Evolutionary conservation across 345 rosid species (phyloP).

Genomic region (Pistacia atlantica): DNA sequence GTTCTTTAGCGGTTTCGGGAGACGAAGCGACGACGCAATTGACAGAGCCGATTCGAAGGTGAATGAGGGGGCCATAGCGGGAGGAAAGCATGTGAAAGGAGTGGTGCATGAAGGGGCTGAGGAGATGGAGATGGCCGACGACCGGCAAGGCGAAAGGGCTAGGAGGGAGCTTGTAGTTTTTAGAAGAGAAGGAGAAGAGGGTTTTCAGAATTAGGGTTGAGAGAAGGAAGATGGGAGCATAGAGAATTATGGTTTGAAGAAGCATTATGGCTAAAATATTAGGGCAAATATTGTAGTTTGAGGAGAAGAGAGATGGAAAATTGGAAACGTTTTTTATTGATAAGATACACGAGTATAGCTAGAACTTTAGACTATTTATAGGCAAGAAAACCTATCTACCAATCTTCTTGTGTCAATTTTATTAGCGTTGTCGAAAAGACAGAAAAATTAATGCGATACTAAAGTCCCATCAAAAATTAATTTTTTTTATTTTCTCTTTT

Average conservation of each 20-base stretch:
- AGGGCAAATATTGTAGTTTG: too few species aligned
- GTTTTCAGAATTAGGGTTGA: not conserved
- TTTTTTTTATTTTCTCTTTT: too few species aligned
- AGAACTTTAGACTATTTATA: too few species aligned
- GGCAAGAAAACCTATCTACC: too few species aligned
- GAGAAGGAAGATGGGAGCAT: not conserved
- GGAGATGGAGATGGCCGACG: slow-evolving; percentile 53
- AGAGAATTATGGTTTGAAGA: not conserved
- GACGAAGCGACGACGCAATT: slow-evolving; percentile 40
- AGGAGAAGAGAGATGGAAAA: too few species aligned
- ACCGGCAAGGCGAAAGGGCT: slow-evolving; percentile 40
- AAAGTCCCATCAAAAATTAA: too few species aligned
- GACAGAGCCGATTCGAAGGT: slow-evolving; percentile 40
- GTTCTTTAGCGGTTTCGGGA: slow-evolving; percentile 37
- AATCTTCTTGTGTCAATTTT: too few species aligned
- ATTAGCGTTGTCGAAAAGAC: too few species aligned
- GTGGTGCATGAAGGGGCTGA: slow-evolving; percentile 39
- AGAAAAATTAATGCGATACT: too few species aligned
- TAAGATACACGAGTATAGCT: too few species aligned
- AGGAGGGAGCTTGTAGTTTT: slow-evolving; percentile 31
- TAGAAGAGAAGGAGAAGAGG: not conserved
- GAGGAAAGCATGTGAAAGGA: slow-evolving; percentile 28
- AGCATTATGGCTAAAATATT: too few species aligned
- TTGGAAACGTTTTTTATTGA: too few species aligned
- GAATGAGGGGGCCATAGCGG: slow-evolving; percentile 35